Conservation (phyloP, 305 asterid species). For the Stenogyne calaminthoides region DNA sequence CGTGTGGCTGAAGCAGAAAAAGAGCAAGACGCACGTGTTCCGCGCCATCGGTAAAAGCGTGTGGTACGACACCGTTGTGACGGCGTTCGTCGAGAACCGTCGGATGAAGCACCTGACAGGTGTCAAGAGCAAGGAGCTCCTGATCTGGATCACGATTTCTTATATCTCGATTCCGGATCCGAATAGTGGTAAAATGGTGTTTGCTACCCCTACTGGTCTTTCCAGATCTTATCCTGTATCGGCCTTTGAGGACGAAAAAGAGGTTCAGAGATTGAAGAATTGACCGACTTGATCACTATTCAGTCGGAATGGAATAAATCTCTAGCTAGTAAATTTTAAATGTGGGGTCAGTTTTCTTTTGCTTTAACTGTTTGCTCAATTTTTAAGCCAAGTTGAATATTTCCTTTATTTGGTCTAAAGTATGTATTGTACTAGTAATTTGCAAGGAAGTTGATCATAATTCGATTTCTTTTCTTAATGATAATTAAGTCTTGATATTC, state of each 20-base stretch:
- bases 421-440: too few species aligned
- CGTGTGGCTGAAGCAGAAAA: constrained; percentile 85
- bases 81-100: constrained; percentile 77
- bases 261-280: constrained; percentile 31
- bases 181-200: constrained; percentile 49
- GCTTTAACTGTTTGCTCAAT: background rate
- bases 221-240: constrained; percentile 66
- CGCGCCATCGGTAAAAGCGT: constrained; percentile 55
- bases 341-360: background rate
- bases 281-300: constrained; percentile 9
- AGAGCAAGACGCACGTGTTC: constrained; percentile 63
- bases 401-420: background rate
- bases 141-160: constrained; percentile 69
- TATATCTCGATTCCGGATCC: constrained; percentile 66
- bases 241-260: constrained; percentile 58
- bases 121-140: constrained; percentile 80
- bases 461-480: background rate
- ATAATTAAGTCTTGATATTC: background rate
- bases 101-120: constrained; percentile 80
- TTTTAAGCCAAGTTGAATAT: constrained; percentile 22
- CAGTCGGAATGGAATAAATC: constrained; percentile 15
- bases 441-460: background rate
- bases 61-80: constrained; percentile 77
- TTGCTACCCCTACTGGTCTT: constrained; percentile 66
- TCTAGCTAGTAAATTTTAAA: background rate